A percentile compares a stretch with the other conserved stretches of the same genome.
Conservation (phyloP, 73 alveolate genomes). For the Paramecium pentaurelia region DNA sequence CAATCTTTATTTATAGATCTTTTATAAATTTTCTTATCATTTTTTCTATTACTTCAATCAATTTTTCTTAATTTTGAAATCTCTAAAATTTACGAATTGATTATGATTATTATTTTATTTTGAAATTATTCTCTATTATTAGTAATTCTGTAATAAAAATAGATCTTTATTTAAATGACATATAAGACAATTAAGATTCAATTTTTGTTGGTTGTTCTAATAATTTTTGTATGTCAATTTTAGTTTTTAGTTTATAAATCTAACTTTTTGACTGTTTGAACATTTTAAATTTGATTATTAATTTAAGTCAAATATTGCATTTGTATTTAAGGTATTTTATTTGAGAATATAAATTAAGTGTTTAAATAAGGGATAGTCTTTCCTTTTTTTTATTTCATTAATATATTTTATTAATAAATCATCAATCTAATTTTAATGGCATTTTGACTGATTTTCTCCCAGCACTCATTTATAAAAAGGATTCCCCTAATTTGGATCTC, state of each 20-base stretch:
- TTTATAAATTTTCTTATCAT: background rate
- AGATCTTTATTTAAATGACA: background rate
- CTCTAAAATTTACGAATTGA: background rate
- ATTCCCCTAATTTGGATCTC: background rate
- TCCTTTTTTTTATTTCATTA: background rate
- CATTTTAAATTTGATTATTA: background rate
- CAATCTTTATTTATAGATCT: background rate
- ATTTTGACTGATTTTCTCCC: conserved; percentile 34
- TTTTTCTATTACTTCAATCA: background rate
- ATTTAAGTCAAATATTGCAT: background rate
- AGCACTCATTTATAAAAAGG: background rate
- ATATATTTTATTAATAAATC: background rate
- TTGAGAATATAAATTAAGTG: background rate
- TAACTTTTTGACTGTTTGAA: background rate
- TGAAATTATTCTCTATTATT: background rate
- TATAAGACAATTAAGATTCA: background rate
- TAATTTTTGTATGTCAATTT: background rate
- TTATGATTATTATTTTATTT: background rate
- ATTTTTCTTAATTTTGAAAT: background rate
- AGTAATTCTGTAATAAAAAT: background rate
- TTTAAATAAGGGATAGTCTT: background rate
- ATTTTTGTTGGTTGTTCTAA: background rate
- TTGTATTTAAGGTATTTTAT: background rate
- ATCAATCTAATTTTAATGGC: background rate
- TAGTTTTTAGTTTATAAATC: background rate